A percentile compares a stretch with the other conserved stretches of the same genome.
Conservation (phyloP, 2,329 filamentous ascomycete genomes). For the Colletotrichum sp. region DNA sequence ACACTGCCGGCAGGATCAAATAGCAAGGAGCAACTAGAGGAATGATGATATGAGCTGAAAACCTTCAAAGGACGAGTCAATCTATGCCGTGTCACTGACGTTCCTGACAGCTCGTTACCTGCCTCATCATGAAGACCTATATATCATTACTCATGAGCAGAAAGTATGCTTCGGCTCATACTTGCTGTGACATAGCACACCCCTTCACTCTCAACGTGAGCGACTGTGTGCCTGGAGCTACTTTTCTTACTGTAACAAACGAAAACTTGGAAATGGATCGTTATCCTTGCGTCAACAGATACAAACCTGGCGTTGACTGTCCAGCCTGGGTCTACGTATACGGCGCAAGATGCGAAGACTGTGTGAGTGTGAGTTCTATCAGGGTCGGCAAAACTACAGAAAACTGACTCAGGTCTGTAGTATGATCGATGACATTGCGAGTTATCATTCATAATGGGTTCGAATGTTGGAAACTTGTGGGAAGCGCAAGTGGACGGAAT, state of each 20-base stretch:
- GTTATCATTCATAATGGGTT: not conserved
- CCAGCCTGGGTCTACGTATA: not conserved
- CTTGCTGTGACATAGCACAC: not conserved
- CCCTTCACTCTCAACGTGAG: rapidly evolving
- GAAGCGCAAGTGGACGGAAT: not conserved
- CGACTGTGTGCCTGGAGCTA: not conserved
- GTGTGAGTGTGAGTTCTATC: not conserved
- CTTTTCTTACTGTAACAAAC: not conserved
- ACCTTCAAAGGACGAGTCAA: not conserved
- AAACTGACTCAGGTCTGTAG: not conserved
- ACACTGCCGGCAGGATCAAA: not conserved
- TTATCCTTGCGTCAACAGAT: not conserved
- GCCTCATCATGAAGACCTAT: not conserved
- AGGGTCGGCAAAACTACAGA: not conserved
- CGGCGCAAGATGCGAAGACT: not conserved
- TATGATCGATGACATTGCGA: not conserved
- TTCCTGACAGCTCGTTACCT: rapidly evolving
- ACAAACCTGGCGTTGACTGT: not conserved
- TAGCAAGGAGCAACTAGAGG: not conserved
- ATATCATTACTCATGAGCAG: not conserved
- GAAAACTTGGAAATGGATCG: not conserved
- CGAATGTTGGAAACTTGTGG: not conserved
- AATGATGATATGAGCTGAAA: not conserved
- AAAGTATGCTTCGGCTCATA: rapidly evolving
- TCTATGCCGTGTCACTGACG: not conserved